Percentiles rank a stretch among this genome's conserved stretches.
phyloP scores from a whole-genome alignment of 148 eudicot genomes.

The Chenopodium formosanum region DNA sequence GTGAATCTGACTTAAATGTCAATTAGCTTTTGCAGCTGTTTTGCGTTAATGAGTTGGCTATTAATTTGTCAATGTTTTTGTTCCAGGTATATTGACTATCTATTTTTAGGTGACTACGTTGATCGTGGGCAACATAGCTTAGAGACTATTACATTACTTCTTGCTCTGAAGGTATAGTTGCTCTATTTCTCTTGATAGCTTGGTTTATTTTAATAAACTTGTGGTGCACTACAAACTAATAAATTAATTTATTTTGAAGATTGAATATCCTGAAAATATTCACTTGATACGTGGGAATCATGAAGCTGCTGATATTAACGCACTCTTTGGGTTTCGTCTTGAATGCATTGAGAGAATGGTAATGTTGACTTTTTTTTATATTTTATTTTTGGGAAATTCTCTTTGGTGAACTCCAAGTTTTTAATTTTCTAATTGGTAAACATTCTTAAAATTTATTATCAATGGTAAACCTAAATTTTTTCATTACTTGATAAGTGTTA shows the following conservation, averaged over 20 bases:
- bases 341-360: slow-evolving; percentile 99
- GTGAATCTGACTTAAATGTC: background rate
- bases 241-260: slow-evolving; percentile 45
- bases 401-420: too few species aligned
- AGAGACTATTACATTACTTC: slow-evolving; percentile 94
- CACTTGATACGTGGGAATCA: slow-evolving; percentile 98
- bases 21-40: background rate
- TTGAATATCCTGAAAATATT: slow-evolving; percentile 90
- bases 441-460: too few species aligned
- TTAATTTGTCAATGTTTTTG: slow-evolving; percentile 11
- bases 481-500: too few species aligned
- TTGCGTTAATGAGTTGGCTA: slow-evolving; percentile 6
- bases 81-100: slow-evolving; percentile 89
- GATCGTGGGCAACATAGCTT: slow-evolving; percentile 99
- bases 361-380: background rate
- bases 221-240: slow-evolving; percentile 13
- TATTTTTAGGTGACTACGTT: slow-evolving; percentile 94
- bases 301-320: slow-evolving; percentile 97
- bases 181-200: slow-evolving; percentile 12
- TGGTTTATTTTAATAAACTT: slow-evolving; percentile 8
- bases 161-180: slow-evolving; percentile 77
- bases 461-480: too few species aligned
- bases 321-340: slow-evolving; percentile 95
- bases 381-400: too few species aligned
- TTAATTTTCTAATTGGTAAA: too few species aligned